Percentiles rank a stretch among this genome's conserved stretches.
These are phyloP conservation scores for Arthroderma sp. DNA, from an alignment of 2,329 filamentous ascomycete genomes.

Conservation along the genomic window DNA sequence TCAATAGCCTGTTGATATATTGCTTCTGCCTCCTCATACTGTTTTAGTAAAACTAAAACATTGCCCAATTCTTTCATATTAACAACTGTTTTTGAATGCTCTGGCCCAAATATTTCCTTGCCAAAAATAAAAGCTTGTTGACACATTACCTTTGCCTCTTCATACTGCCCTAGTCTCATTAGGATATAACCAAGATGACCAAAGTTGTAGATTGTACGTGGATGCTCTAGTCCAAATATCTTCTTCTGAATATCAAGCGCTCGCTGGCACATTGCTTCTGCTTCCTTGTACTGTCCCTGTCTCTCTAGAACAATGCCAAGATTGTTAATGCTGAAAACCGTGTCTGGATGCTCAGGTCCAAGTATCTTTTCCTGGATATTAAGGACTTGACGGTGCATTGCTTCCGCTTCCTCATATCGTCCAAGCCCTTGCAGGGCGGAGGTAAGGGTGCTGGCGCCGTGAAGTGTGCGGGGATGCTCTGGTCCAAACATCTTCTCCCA, in stretches of 20 bases:
- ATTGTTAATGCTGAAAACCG: constrained; percentile 4
- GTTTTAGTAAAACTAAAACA: constrained; percentile 7
- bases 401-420: constrained; percentile 12
- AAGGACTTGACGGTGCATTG: constrained; percentile 11
- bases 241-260: constrained; percentile 3
- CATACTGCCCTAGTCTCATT: constrained; percentile 7
- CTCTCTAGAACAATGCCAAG: constrained; percentile 5
- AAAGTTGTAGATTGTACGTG: constrained; percentile 10
- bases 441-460: constrained; percentile 10
- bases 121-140: constrained; percentile 9
- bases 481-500: constrained; percentile 7
- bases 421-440: constrained; percentile 6
- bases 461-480: constrained; percentile 12
- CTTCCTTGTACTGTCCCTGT: constrained; percentile 10
- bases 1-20: constrained; percentile 11
- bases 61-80: constrained; percentile 10
- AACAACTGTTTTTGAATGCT: constrained; percentile 16
- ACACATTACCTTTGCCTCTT: constrained; percentile 12
- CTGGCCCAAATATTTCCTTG: constrained; percentile 11
- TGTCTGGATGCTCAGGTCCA: constrained; percentile 15
- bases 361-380: constrained; percentile 10
- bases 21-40: constrained; percentile 12
- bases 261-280: constrained; percentile 3
- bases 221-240: constrained; percentile 10
- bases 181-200: constrained; percentile 10